Evolutionary conservation across 495 filamentous ascomycete genomes (phyloP), one percentile per base, ranked within the genome.

Genomic region (Trichoderma virens): DNA sequence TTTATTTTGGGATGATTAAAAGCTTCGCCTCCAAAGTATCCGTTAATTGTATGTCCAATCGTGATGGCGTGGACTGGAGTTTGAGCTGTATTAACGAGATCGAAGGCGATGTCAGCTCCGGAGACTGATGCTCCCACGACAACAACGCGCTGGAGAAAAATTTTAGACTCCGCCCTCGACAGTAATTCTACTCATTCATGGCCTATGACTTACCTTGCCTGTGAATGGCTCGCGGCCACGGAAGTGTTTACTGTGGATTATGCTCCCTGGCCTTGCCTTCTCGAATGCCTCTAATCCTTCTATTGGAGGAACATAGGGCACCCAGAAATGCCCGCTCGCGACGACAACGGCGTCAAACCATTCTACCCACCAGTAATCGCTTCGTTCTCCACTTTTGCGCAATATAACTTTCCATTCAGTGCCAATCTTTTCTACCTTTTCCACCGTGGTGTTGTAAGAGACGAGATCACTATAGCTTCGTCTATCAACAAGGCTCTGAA

Each of bases 51-150:
- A 75, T 67, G 63, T 3, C 73, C 72, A 27, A 72, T 66, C 14
- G 68, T 70, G 64, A 72, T 68, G 35, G 69, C 64, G 34, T 78
- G 70, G 7, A 78, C 69, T 1, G 74, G 73, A 0, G 62, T 66
- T n/a, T 69, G 45, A 13, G 69, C 72, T 7, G 71, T 71, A 6
- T 67, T 20, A 1, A 68, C 65, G 59, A 93, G 88, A 66, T 93
- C 90, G n/a, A 80, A 77, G 27, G 85, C 85, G 65, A 93, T 90
- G 70, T 93, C 90, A 38, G 87, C 73, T 28, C 86, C 90, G 1
- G 89, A 92, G 16, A 88, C 86, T 5, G 83, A 84, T 65, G 82
- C 86, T 39, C 90, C 90, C 0, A 93, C 84, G 0, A 92, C 80
- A 18, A 93, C 75, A 4, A 89, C 85, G 23, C 68, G 67, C 72